Conservation (phyloP, 75 land plant species). For the Azolla pinnata region DNA sequence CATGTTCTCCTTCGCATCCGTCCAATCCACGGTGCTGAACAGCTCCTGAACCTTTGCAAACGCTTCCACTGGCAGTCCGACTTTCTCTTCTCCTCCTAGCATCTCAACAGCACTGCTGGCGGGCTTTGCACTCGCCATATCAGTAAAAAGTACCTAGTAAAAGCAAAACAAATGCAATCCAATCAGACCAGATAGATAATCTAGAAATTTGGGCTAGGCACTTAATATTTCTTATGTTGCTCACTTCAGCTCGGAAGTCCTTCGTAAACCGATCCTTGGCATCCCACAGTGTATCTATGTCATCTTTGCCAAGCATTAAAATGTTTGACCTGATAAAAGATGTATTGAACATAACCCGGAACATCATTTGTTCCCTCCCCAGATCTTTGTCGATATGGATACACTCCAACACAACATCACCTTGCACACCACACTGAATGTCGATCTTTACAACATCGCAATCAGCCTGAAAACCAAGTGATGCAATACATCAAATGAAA, state of each 20-base stretch:
- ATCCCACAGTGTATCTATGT: slow-evolving; percentile 81
- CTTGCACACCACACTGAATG: slow-evolving; percentile 83
- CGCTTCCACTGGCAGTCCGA: slow-evolving; percentile 81
- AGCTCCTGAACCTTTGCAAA: slow-evolving; percentile 91
- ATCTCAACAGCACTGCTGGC: slow-evolving; percentile 31
- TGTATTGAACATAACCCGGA: slow-evolving; percentile 92
- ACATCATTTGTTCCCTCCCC: slow-evolving; percentile 87
- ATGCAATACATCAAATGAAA: background rate
- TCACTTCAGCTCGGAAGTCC: slow-evolving; percentile 93
- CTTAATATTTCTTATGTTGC: background rate
- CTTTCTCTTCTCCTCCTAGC: slow-evolving; percentile 60
- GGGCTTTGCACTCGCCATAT: slow-evolving; percentile 59
- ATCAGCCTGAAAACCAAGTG: slow-evolving; percentile 55
- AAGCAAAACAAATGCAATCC: background rate
- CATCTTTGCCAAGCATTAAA: slow-evolving; percentile 84
- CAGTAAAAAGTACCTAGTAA: slow-evolving; percentile 78
- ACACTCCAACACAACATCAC: slow-evolving; percentile 95
- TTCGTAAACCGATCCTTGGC: slow-evolving; percentile 78
- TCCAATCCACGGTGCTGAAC: slow-evolving; percentile 69
- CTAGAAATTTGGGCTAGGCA: too few species aligned
- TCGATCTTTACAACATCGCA: slow-evolving; percentile 89
- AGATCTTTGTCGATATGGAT: slow-evolving; percentile 59
- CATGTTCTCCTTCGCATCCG: slow-evolving; percentile 52
- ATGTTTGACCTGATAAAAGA: slow-evolving; percentile 93
- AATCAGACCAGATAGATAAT: too few species aligned